These are phyloP conservation scores for Colletotrichum ledebouriae DNA, from an alignment of 2,329 filamentous ascomycete species.

Conservation along the genomic window DNA sequence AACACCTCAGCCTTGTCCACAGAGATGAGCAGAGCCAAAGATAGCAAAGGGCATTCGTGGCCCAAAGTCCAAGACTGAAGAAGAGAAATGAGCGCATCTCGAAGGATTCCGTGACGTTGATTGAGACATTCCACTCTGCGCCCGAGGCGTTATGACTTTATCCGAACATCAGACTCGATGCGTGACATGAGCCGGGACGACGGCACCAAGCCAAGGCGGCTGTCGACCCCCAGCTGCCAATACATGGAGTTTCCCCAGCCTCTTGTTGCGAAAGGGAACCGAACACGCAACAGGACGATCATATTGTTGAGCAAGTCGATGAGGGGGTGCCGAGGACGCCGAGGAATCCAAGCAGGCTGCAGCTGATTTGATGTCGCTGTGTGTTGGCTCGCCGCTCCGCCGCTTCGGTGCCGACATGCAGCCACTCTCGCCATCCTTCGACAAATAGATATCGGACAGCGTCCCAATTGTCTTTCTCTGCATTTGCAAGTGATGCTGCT, in stretches of 20 bases:
- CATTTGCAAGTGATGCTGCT: slow-evolving; percentile 6
- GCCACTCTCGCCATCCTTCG: slow-evolving; percentile 13
- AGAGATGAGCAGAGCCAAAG: neutral
- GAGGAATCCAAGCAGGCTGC: neutral
- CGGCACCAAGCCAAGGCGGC: slow-evolving; percentile 32
- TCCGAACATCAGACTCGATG: slow-evolving; percentile 1
- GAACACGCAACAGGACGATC: slow-evolving; percentile 19
- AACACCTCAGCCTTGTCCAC: no score
- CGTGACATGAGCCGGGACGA: slow-evolving; percentile 22
- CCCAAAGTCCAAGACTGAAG: no score
- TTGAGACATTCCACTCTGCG: slow-evolving; percentile 26
- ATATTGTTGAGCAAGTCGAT: neutral
- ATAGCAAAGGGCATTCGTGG: slow-evolving; percentile 6
- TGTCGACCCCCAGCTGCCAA: slow-evolving; percentile 19
- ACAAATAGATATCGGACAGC: slow-evolving; percentile 5
- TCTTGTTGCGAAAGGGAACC: slow-evolving; percentile 16
- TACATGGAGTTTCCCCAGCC: slow-evolving; percentile 25
- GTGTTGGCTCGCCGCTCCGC: slow-evolving; percentile 12
- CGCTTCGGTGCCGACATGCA: slow-evolving; percentile 36
- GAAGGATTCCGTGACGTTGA: slow-evolving; percentile 12
- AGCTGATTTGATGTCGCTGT: neutral
- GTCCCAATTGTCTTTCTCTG: slow-evolving; percentile 1
- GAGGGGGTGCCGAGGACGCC: neutral
- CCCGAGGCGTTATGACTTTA: slow-evolving; percentile 19
- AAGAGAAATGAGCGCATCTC: neutral